Evolutionary conservation across 73 alveolate genomes (phyloP).

Genomic region (Stentor roeselii): DNA sequence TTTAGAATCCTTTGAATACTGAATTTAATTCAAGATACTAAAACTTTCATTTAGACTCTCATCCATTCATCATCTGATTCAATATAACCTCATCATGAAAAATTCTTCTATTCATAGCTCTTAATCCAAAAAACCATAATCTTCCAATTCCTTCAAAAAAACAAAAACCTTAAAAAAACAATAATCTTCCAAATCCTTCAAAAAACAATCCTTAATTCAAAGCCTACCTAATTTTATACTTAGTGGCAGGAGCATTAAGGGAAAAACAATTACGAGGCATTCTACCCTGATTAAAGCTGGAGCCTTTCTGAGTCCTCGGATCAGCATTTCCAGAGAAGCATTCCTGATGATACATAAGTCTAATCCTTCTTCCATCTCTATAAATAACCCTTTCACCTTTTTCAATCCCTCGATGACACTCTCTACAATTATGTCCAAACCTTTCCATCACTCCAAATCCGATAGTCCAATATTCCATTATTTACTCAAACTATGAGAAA

Average conservation of each 20-base stretch:
- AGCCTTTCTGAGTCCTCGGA: slow-evolving; percentile 21
- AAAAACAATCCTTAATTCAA: neutral
- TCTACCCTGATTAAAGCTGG: slow-evolving; percentile 29
- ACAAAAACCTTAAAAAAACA: neutral
- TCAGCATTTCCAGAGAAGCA: slow-evolving; percentile 32
- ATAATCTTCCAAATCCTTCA: neutral
- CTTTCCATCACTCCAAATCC: neutral
- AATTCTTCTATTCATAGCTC: neutral
- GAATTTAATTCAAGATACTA: too few relatives aligned
- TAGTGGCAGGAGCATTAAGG: slow-evolving; percentile 27
- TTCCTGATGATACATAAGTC: slow-evolving; percentile 25
- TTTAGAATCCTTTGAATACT: too few relatives aligned
- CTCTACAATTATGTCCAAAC: slow-evolving; percentile 9
- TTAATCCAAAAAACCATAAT: neutral
- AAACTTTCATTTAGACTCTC: too few relatives aligned
- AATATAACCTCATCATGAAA: neutral
- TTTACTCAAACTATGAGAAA: too few relatives aligned
- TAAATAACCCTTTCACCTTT: slow-evolving; percentile 26
- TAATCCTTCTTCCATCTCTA: slow-evolving; percentile 28
- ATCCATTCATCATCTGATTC: too few relatives aligned
- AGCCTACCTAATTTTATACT: neutral
- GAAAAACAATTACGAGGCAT: slow-evolving; percentile 15
- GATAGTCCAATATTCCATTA: slow-evolving; percentile 29
- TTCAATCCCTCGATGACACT: slow-evolving; percentile 10
- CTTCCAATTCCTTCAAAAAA: neutral